These are phyloP conservation scores for Truncatella angustata DNA, from an alignment of 2,329 filamentous ascomycete genomes.

Conservation along the genomic window DNA sequence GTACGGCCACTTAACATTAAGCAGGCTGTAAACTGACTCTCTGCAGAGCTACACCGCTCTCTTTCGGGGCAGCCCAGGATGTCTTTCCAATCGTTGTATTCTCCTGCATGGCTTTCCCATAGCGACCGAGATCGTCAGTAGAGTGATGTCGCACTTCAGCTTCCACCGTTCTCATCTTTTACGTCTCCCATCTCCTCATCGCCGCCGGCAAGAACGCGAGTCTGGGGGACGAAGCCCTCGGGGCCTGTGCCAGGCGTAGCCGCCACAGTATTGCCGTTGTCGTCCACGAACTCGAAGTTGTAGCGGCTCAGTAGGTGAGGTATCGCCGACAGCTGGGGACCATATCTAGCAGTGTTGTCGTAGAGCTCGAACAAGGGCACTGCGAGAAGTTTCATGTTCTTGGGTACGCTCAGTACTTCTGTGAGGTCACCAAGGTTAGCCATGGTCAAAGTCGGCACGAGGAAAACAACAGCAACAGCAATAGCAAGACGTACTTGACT, in stretches of 20 bases:
- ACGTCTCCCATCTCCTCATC: constrained; percentile 58
- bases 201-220: constrained; percentile 62
- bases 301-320: constrained; percentile 92
- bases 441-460: neutral
- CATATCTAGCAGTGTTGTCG: constrained; percentile 93
- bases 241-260: constrained; percentile 73
- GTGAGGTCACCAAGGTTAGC: constrained; percentile 20
- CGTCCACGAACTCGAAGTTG: constrained; percentile 97
- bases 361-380: constrained; percentile 97
- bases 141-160: constrained; percentile 13
- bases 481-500: constrained; percentile 83
- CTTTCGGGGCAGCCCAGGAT: too few relatives aligned
- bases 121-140: too few relatives aligned
- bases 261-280: constrained; percentile 83
- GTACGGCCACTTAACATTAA: too few relatives aligned
- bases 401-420: constrained; percentile 95
- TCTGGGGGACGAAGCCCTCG: constrained; percentile 59
- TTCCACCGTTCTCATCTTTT: constrained; percentile 37
- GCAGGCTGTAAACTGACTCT: too few relatives aligned
- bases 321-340: constrained; percentile 93
- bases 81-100: too few relatives aligned
- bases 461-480: neutral
- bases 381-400: constrained; percentile 99
- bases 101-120: too few relatives aligned
- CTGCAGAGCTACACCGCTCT: too few relatives aligned